Percentiles rank a stretch among this genome's conserved stretches.
Evolutionary conservation across 73 alveolate genomes (phyloP).

Genomic region (Paramecium octaurelia): DNA sequence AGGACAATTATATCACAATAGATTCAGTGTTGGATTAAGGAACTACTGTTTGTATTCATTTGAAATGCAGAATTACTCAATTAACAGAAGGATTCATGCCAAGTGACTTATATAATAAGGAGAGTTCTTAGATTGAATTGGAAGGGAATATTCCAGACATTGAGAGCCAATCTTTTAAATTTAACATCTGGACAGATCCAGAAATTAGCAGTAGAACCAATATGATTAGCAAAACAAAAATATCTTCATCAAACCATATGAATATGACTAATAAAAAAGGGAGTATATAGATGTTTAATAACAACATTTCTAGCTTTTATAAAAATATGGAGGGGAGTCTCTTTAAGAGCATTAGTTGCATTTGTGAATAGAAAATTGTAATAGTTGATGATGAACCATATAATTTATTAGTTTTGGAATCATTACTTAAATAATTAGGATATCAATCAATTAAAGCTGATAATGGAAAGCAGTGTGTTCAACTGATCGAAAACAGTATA

Average conservation of each 20-base stretch:
- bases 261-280: neutral
- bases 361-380: neutral
- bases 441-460: neutral
- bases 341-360: neutral
- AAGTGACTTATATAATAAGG: neutral
- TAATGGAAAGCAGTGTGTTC: neutral
- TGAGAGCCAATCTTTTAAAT: neutral
- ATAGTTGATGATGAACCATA: conserved; percentile 39
- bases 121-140: neutral
- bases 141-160: neutral
- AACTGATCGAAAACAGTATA: neutral
- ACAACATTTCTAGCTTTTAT: neutral
- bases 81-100: neutral
- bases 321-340: neutral
- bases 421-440: neutral
- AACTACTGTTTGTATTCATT: neutral
- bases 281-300: neutral
- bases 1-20: neutral
- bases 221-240: neutral
- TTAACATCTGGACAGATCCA: neutral
- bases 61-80: neutral
- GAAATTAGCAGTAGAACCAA: neutral
- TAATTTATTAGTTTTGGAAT: neutral
- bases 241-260: neutral
- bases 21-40: neutral